Percentiles rank a stretch among this genome's conserved stretches.
phyloP scores from a whole-genome alignment of 495 filamentous ascomycete genomes.

The Xylaria cubensis region DNA sequence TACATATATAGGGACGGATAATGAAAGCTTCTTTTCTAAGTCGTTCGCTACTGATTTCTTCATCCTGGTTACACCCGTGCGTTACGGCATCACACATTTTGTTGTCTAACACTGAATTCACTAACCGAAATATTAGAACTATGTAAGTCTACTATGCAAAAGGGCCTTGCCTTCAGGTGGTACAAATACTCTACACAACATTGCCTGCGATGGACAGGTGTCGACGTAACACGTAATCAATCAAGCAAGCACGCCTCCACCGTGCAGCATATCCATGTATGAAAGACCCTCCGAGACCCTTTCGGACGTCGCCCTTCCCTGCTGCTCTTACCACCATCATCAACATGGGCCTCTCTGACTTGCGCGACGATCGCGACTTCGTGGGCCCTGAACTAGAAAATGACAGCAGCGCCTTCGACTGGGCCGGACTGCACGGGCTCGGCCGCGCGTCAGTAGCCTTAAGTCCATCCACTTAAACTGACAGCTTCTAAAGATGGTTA shows the following conservation, averaged over 20 bases:
- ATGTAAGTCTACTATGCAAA: background rate
- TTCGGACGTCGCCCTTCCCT: background rate
- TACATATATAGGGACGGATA: background rate
- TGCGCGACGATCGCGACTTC: background rate
- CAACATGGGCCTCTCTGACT: background rate
- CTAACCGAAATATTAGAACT: background rate
- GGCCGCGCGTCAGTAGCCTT: constrained; percentile 4
- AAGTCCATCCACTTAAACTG: background rate
- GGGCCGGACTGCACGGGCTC: background rate
- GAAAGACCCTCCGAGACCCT: background rate
- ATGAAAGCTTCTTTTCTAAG: background rate
- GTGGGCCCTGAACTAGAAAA: background rate
- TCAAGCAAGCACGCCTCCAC: background rate
- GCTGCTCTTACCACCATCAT: background rate
- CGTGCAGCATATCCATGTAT: constrained; percentile 4
- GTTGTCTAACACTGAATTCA: background rate
- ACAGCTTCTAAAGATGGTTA: constrained; percentile 3
- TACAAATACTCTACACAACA: background rate
- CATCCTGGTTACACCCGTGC: background rate
- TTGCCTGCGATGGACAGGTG: background rate
- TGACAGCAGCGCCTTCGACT: background rate
- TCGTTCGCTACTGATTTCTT: background rate
- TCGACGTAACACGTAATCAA: constrained; percentile 7
- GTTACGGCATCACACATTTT: background rate
- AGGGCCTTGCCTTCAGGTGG: background rate